Percentiles rank a stretch among this genome's conserved stretches.
Conservation (phyloP, 148 eudicot species). For the Rhododendron ferrugineum region DNA sequence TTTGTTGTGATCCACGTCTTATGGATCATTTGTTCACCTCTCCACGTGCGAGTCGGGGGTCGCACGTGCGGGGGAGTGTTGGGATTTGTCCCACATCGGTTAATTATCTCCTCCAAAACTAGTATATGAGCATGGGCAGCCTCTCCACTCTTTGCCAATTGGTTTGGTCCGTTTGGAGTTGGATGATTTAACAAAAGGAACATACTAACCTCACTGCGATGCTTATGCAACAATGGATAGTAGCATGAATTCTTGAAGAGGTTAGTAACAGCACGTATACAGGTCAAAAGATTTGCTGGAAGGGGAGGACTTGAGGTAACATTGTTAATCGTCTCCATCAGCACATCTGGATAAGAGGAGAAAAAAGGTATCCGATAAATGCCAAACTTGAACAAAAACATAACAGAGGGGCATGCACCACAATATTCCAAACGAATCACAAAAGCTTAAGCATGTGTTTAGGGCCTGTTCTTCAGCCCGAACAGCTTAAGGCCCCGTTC, state of each 20-base stretch:
- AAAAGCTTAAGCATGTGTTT: neutral
- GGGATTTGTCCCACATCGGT: no score
- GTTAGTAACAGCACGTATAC: constrained; percentile 69
- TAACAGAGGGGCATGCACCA: neutral
- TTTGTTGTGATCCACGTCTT: no score
- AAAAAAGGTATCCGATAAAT: neutral
- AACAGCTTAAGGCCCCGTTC: neutral
- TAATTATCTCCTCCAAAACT: no score
- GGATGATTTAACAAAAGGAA: no score
- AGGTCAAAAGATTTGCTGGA: constrained; percentile 72
- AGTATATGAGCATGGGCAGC: no score
- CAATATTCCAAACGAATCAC: neutral
- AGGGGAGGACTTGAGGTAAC: constrained; percentile 52
- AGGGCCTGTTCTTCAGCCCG: neutral
- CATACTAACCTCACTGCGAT: constrained; percentile 81
- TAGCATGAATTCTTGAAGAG: constrained; percentile 62
- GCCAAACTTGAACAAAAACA: constrained; percentile 1
- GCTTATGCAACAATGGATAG: constrained; percentile 65
- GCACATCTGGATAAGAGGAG: constrained; percentile 41
- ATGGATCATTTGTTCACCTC: no score
- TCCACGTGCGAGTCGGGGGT: no score
- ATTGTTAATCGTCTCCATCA: constrained; percentile 59
- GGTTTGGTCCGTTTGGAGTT: no score
- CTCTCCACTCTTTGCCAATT: no score
- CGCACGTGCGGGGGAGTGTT: no score